Percentiles rank a stretch among this genome's conserved stretches.
These are phyloP conservation scores for Mariannaea elegans DNA, from an alignment of 2,329 filamentous ascomycete genomes.

Conservation along the genomic window DNA sequence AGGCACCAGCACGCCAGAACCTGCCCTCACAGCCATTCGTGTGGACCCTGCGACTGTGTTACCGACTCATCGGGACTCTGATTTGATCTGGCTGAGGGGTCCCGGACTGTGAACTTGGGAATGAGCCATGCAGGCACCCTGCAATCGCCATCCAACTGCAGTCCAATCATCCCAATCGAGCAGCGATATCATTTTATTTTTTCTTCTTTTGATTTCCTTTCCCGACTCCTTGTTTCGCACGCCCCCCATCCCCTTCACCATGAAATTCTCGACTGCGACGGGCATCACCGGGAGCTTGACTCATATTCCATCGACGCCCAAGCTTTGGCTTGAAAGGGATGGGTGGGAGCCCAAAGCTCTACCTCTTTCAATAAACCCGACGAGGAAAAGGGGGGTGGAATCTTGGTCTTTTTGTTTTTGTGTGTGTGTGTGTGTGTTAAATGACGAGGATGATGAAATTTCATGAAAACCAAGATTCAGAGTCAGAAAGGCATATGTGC, in stretches of 20 bases:
- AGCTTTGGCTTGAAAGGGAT: slow-evolving; percentile 9
- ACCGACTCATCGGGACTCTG: not conserved
- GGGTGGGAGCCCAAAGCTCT: slow-evolving; percentile 12
- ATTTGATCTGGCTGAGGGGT: not conserved
- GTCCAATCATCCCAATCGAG: not conserved
- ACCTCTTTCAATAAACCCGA: not conserved
- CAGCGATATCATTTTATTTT: slow-evolving; percentile 5
- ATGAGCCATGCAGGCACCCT: not conserved
- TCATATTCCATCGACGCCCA: slow-evolving; percentile 31
- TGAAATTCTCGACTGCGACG: slow-evolving; percentile 28
- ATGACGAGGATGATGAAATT: not conserved
- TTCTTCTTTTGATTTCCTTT: slow-evolving; percentile 20
- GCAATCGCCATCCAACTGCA: not conserved
- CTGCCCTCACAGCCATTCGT: not conserved
- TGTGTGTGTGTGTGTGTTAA: too few species aligned
- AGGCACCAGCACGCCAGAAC: not conserved
- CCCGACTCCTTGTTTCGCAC: slow-evolving; percentile 11
- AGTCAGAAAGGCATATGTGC: not conserved
- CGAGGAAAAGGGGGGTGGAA: slow-evolving; percentile 5
- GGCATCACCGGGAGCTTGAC: slow-evolving; percentile 26
- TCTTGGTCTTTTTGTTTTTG: not conserved
- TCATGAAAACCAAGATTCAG: not conserved
- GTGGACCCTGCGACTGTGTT: not conserved
- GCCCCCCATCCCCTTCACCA: not conserved
- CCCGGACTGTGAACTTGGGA: not conserved